Evolutionary conservation across 306 rosid genomes (phyloP), one percentile per base, ranked within the genome.

Genomic region (Trifolium fragiferum): DNA sequence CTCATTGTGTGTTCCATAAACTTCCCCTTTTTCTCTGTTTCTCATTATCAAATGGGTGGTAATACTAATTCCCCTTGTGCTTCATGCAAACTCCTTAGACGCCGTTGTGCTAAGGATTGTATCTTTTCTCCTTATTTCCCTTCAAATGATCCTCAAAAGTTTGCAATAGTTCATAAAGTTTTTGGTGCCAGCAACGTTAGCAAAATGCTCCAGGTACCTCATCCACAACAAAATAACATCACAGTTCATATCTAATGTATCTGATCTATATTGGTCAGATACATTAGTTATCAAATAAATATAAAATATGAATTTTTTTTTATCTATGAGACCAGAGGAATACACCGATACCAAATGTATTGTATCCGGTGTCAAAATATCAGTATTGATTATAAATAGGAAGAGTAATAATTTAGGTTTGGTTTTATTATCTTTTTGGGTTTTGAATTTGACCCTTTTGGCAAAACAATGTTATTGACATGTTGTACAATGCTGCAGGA

Each of bases 181-280:
- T 94, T 94, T 44, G 98, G 98, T 65, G 98, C 98, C 4, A 94
- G 98, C 88, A 94, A 94, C 62, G 89, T 94, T 40, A 86, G 97
- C 88, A 94, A 94, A 84, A 91, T 94, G 91, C 40, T 94, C 3
- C 98, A 94, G 98, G 98, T 92, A 12, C 4, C 16, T 10, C 27
- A 10, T 54, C 1, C n/a, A 59, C 10, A n/a, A n/a, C n/a, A n/a
- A n/a, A n/a, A n/a, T n/a, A n/a, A 7, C 2, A 6, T 8, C 41
- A 6, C 8, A 35, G 40, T 35, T 35, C 9, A 35, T 35, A 2
- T 27, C 32, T 3, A 4, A 30, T 30, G 1, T 30, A 30, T 30
- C 33, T 30, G 6, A 6, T 30, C 6, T 30, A 4, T 30, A 30
- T 30, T 27, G 5, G 32, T 27, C 32, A 27, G 5, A 27, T 27